These are phyloP conservation scores for Beauveria sp. DNA, from an alignment of 2,329 filamentous ascomycete species.

Conservation along the genomic window DNA sequence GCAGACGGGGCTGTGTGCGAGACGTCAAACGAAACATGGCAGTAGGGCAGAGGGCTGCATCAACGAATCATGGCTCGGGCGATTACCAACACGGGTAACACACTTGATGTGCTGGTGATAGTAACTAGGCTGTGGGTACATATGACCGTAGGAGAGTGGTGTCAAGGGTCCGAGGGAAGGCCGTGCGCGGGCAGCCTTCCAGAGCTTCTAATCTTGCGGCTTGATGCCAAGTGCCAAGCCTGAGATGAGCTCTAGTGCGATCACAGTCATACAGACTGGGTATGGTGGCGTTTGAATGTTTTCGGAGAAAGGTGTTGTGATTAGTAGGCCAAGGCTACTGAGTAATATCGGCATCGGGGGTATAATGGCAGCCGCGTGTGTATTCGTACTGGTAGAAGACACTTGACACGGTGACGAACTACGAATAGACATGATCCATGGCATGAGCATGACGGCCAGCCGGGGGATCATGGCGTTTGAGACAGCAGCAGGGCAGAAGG, in stretches of 20 bases:
- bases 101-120: not conserved
- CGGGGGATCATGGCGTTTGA: conserved; percentile 3
- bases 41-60: not conserved
- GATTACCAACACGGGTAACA: not conserved
- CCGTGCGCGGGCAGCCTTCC: not conserved
- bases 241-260: not conserved
- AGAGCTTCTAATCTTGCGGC: not conserved
- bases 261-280: not conserved
- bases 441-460: not conserved
- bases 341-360: not conserved
- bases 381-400: too few species aligned
- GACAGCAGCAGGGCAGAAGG: not conserved
- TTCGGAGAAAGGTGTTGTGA: not conserved
- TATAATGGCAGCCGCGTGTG: not conserved
- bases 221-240: not conserved
- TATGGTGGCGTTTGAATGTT: not conserved
- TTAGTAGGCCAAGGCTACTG: not conserved
- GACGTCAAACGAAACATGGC: conserved; percentile 5
- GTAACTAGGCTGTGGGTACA: too few species aligned
- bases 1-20: not conserved
- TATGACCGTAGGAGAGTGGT: not conserved
- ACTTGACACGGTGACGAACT: not conserved
- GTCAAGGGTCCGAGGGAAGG: not conserved
- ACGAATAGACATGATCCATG: conserved; percentile 3
- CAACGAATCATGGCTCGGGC: not conserved